These are phyloP conservation scores for Citrus sinensis DNA, from an alignment of 345 rosid genomes.

Conservation along the genomic window DNA sequence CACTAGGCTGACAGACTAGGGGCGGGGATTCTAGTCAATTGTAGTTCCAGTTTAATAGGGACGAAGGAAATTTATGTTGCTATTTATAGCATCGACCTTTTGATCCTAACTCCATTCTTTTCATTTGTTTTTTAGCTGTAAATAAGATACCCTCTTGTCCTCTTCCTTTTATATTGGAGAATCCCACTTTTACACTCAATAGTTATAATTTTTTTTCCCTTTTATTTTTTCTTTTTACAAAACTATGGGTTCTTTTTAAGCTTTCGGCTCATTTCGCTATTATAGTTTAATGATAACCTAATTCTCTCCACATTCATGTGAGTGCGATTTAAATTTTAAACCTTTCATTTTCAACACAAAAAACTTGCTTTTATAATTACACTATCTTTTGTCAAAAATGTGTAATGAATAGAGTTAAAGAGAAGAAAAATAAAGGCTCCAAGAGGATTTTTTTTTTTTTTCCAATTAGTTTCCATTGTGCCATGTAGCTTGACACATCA, in stretches of 20 bases:
- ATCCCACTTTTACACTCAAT: neutral
- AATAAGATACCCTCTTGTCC: neutral
- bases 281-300: neutral
- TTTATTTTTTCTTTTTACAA: neutral
- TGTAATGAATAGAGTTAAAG: neutral
- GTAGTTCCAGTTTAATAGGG: conserved; percentile 27
- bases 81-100: conserved; percentile 22
- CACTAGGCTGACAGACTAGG: conserved; percentile 8
- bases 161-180: conserved; percentile 8
- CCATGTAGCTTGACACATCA: neutral
- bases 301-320: too few species aligned
- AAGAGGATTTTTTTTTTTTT: neutral
- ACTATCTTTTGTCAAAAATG: too few species aligned
- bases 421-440: neutral
- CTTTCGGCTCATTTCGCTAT: conserved; percentile 31
- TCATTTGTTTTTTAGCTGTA: conserved; percentile 1
- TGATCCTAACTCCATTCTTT: neutral
- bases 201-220: neutral
- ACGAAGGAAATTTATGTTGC: conserved; percentile 15
- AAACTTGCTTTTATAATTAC: too few species aligned
- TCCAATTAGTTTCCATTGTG: neutral
- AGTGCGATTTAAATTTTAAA: too few species aligned
- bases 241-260: conserved; percentile 14
- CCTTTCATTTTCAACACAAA: too few species aligned
- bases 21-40: neutral